These are phyloP conservation scores for Creolimax fragrantissima DNA, from an alignment of 78 protist species.

Conservation along the genomic window DNA sequence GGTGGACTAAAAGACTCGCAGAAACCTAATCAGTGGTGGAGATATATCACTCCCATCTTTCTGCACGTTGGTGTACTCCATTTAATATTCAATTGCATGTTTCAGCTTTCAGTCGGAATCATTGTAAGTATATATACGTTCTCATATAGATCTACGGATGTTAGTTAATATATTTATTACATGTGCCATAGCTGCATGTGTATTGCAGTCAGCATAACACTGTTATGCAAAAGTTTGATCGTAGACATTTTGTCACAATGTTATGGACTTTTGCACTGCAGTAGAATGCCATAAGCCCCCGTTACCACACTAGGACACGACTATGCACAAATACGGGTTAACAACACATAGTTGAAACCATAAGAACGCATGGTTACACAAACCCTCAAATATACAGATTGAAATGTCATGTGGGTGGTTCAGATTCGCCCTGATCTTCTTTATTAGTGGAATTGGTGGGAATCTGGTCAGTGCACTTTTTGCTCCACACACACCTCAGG, in stretches of 20 bases:
- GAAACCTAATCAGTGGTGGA: slow-evolving; percentile 32
- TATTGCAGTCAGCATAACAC: no score
- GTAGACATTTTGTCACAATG: no score
- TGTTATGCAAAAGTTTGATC: no score
- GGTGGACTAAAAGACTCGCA: slow-evolving; percentile 3
- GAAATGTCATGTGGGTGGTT: slow-evolving; percentile 31
- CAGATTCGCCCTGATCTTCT: slow-evolving; percentile 11
- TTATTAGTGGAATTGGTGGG: slow-evolving; percentile 36
- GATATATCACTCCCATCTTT: slow-evolving; percentile 38
- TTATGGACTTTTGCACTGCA: no score
- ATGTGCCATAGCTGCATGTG: no score
- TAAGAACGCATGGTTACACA: no score
- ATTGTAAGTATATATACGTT: neutral
- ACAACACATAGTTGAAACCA: no score
- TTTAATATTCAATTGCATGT: neutral
- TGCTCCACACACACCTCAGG: slow-evolving; percentile 12
- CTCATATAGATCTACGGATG: neutral
- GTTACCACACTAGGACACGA: no score
- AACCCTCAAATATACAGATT: no score
- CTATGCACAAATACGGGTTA: no score
- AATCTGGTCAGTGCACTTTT: slow-evolving; percentile 22
- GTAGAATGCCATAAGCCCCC: no score
- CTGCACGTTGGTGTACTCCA: slow-evolving; percentile 36
- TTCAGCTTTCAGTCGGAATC: neutral
- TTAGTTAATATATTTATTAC: neutral